phyloP scores from a whole-genome alignment of 129 eudicot species.

The Pittosporum tobira region DNA sequence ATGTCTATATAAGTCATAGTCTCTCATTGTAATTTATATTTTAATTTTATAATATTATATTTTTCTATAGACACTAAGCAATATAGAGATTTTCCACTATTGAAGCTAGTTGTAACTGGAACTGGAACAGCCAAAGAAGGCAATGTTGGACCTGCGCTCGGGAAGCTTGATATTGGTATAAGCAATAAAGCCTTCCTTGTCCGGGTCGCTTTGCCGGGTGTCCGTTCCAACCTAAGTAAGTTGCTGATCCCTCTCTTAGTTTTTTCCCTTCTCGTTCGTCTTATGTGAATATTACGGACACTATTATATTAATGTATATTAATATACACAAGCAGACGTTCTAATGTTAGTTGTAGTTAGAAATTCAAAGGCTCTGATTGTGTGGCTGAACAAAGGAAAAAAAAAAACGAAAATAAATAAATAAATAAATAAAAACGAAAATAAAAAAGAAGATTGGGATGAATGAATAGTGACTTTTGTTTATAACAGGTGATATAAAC shows the following conservation, averaged over 20 bases:
- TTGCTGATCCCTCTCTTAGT: not conserved
- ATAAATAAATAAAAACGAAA: not conserved
- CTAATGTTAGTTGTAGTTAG: not conserved
- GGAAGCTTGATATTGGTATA: conserved; percentile 49
- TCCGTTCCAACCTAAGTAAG: conserved; percentile 45
- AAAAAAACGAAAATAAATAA: not conserved
- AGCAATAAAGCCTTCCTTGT: conserved; percentile 44
- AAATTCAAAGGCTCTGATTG: not conserved
- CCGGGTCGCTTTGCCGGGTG: conserved; percentile 66
- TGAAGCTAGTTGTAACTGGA: conserved; percentile 28
- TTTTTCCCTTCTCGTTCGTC: not conserved
- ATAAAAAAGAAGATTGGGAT: not conserved
- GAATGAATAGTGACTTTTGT: not conserved
- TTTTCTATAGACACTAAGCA: too few species aligned
- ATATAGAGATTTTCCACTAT: not conserved
- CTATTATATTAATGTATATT: too few species aligned
- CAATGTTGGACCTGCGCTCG: conserved; percentile 39
- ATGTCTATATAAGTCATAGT: too few species aligned
- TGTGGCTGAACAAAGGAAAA: too few species aligned
- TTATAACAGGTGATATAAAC: conserved; percentile 38
- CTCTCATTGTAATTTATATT: too few species aligned
- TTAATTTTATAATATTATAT: too few species aligned
- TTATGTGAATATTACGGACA: not conserved
- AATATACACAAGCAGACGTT: not conserved
- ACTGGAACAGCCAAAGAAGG: conserved; percentile 56